phyloP scores from a whole-genome alignment of 2,329 filamentous ascomycete genomes.

The Tympanopsis confertula region DNA sequence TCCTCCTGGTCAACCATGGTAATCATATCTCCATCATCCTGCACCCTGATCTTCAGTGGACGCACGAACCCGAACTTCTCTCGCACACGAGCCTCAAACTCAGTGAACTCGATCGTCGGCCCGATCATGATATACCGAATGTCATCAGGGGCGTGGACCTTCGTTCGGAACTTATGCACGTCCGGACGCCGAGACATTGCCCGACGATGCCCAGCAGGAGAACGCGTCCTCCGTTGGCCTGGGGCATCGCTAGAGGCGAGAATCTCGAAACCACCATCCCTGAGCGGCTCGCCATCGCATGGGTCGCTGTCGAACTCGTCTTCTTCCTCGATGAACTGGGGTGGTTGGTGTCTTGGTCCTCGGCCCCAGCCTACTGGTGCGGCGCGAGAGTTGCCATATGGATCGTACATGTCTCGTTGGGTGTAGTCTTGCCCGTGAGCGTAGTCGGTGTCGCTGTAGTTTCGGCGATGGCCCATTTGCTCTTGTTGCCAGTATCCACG shows the following conservation, averaged over 20 bases:
- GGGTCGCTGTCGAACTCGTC: constrained; percentile 61
- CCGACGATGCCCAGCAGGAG: constrained; percentile 34
- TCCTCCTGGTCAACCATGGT: constrained; percentile 96
- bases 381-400: constrained; percentile 23
- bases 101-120: constrained; percentile 59
- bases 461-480: constrained; percentile 52
- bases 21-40: constrained; percentile 89
- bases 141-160: constrained; percentile 76
- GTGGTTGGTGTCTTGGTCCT: constrained; percentile 48
- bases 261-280: not conserved
- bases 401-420: constrained; percentile 23
- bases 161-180: constrained; percentile 72
- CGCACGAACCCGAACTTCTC: constrained; percentile 74
- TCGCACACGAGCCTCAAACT: constrained; percentile 68
- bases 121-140: constrained; percentile 86
- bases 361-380: constrained; percentile 21
- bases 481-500: constrained; percentile 19
- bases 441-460: constrained; percentile 62
- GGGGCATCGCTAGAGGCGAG: constrained; percentile 71
- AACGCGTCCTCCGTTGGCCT: constrained; percentile 30
- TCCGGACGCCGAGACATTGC: constrained; percentile 51
- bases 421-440: constrained; percentile 18
- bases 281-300: constrained; percentile 63
- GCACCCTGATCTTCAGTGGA: constrained; percentile 79
- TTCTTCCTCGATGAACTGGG: constrained; percentile 71